Conservation (phyloP, 305 asterid species). For the Fraxinus angustifolia region DNA sequence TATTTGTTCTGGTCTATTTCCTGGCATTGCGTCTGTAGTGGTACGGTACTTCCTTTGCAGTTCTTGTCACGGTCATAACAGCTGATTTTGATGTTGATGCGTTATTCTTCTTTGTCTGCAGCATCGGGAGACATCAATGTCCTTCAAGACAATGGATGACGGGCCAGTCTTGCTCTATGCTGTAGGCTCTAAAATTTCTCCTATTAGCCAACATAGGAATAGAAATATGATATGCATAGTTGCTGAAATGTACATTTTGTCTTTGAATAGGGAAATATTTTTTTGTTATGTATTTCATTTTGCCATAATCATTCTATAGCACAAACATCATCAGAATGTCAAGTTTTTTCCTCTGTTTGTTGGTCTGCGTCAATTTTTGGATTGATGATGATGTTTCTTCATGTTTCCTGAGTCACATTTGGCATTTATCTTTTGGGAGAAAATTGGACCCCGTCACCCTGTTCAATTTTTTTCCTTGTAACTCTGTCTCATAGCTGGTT, state of each 20-base stretch:
- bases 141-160: slow-evolving; percentile 98
- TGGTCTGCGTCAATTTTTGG: slow-evolving; percentile 2
- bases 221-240: slow-evolving; percentile 17
- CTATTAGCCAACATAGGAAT: slow-evolving; percentile 1
- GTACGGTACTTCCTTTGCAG: slow-evolving; percentile 41
- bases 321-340: not conserved
- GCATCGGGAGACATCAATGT: slow-evolving; percentile 96
- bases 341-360: not conserved
- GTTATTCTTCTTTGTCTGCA: slow-evolving; percentile 36
- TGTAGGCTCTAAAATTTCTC: slow-evolving; percentile 50
- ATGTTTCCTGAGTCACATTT: slow-evolving; percentile 7
- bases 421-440: slow-evolving; percentile 10
- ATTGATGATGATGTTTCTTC: not conserved
- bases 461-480: not conserved
- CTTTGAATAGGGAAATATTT: not conserved
- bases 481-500: not conserved
- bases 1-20: slow-evolving; percentile 94
- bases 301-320: not conserved
- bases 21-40: slow-evolving; percentile 94
- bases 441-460: slow-evolving; percentile 1
- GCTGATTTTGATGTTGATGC: slow-evolving; percentile 16
- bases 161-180: slow-evolving; percentile 91
- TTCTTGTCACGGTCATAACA: slow-evolving; percentile 13
- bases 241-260: slow-evolving; percentile 15
- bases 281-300: not conserved